phyloP scores from a whole-genome alignment of 495 filamentous ascomycete genomes.

The Xylaria grammica region DNA sequence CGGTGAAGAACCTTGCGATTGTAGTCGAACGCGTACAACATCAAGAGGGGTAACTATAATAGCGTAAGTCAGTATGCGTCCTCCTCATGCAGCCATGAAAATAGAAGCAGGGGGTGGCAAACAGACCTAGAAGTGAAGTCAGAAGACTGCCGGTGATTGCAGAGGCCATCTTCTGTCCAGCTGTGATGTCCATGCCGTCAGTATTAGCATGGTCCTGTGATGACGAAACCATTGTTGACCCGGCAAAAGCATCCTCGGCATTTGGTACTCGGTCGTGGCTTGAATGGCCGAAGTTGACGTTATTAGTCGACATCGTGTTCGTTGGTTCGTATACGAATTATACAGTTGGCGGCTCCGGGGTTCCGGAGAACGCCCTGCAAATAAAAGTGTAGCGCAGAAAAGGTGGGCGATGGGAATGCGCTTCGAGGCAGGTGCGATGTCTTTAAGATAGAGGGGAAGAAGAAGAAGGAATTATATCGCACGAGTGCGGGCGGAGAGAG shows the following conservation, averaged over 20 bases:
- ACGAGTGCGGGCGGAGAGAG: too few relatives aligned
- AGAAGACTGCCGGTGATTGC: constrained; percentile 88
- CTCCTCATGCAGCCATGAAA: neutral
- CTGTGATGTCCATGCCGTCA: constrained; percentile 66
- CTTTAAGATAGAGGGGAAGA: neutral
- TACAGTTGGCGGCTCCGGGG: constrained; percentile 19
- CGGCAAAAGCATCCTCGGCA: constrained; percentile 33
- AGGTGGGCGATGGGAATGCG: neutral
- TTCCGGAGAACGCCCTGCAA: constrained; percentile 30
- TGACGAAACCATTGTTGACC: constrained; percentile 35
- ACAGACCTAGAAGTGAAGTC: constrained; percentile 84
- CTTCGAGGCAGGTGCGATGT: neutral
- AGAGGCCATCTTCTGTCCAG: constrained; percentile 90
- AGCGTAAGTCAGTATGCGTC: constrained; percentile 20
- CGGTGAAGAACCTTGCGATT: constrained; percentile 70
- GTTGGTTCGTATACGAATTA: neutral
- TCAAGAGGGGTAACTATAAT: constrained; percentile 88
- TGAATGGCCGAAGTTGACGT: constrained; percentile 30
- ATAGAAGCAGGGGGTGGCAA: neutral
- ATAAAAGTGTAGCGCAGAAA: constrained; percentile 17
- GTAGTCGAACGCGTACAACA: constrained; percentile 92
- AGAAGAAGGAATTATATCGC: too few relatives aligned
- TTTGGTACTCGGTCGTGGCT: constrained; percentile 34
- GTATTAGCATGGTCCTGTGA: constrained; percentile 40
- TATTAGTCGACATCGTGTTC: constrained; percentile 26